These are phyloP conservation scores for Chalciporus chontae DNA, from an alignment of 768 basidiomycete genomes.

Conservation along the genomic window DNA sequence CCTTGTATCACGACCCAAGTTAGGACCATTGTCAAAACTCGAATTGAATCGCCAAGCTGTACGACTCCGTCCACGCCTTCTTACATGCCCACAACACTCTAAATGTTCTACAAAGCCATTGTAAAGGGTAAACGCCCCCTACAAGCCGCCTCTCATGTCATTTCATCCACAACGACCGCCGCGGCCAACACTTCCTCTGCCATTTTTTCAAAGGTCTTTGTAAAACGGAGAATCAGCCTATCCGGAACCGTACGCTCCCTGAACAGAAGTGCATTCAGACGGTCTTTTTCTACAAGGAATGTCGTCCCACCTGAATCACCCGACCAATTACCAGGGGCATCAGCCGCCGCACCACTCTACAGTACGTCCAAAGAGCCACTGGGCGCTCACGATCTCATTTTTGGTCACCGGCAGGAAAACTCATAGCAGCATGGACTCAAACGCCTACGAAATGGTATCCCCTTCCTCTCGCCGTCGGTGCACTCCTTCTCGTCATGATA, in stretches of 20 bases:
- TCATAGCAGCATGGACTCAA: constrained; percentile 75
- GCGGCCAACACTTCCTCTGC: constrained; percentile 32
- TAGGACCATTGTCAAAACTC: constrained; percentile 5
- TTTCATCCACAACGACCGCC: constrained; percentile 26
- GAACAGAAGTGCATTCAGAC: constrained; percentile 21
- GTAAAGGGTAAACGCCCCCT: constrained; percentile 51
- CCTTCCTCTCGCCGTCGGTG: constrained; percentile 85
- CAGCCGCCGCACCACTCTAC: constrained; percentile 45
- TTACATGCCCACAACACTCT: constrained; percentile 18
- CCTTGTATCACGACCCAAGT: constrained; percentile 4
- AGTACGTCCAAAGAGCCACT: constrained; percentile 25
- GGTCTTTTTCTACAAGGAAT: constrained; percentile 25
- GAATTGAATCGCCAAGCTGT: constrained; percentile 1
- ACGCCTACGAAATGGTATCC: constrained; percentile 97
- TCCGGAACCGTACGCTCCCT: constrained; percentile 31
- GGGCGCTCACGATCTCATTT: constrained; percentile 5
- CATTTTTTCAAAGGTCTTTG: constrained; percentile 30
- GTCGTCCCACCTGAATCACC: constrained; percentile 38
- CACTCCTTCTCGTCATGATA: constrained; percentile 76
- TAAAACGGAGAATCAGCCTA: constrained; percentile 30
- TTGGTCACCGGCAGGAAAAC: constrained; percentile 40
- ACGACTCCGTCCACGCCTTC: constrained; percentile 2
- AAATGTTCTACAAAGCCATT: constrained; percentile 31
- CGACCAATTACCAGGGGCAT: constrained; percentile 39
- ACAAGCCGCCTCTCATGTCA: constrained; percentile 47